Evolutionary conservation across 352 stramenopile genomes (phyloP), one percentile per base, ranked within the genome.

Genomic region (Blastocystis sp.): DNA sequence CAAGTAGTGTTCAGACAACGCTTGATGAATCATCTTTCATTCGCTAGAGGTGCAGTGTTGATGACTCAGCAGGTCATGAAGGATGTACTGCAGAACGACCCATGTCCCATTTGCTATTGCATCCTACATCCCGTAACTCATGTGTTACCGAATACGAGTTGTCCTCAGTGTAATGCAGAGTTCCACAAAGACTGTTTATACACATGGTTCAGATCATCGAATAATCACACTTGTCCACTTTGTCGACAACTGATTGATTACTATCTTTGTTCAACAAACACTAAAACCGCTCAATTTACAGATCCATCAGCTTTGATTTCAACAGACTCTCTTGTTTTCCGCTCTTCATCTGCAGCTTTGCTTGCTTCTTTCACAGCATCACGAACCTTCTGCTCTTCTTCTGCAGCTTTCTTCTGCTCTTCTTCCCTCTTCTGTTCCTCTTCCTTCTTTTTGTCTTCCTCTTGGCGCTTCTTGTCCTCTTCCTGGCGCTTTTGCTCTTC

Each of bases 61-160:
- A 94, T 85, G 11, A 34, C 16, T 76, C 85, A 94, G 90, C 95
- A 95, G 87, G 91, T 96, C 6, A 93, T 95, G 62, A 93, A 94
- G 78, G 93, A 95, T 90, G 93, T 96, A 69, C 91, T 94, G 50
- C 93, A 93, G 11, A 91, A 96, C 11, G 94, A 96, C 81, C 93
- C 94, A 24, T 96, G 94, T 90, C 93, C 93, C 6, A 93, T 96
- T 55, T 96, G 94, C 76, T 96, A 96, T 87, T 93, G 91, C 30
- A 92, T 95, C 20, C 88, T 96, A 7, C 93, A 94, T 70, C 91
- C 93, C 2, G 95, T 94, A 75, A 93, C 92, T 20, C 91, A 95
- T 73, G 92, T 92, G 30, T 92, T 96, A 79, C 94, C 94, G 7
- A 91, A 92, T 76, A 65, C 95, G 68, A 68, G 93, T 76, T 96